phyloP scores from a whole-genome alignment of 164 flowering plant genomes.

The Nymphaea thermarum region DNA sequence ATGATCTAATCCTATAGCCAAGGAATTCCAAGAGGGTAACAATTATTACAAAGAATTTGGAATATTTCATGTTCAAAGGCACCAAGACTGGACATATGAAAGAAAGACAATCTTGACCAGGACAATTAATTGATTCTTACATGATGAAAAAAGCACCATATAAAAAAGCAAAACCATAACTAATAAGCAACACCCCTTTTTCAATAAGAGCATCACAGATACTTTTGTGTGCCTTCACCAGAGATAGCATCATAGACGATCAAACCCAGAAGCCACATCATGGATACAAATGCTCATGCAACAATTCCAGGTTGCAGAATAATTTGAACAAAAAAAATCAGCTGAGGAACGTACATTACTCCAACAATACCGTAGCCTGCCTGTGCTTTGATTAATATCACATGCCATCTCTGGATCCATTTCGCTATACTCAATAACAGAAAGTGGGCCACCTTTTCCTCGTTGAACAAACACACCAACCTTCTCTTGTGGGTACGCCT shows the following conservation, averaged over 20 bases:
- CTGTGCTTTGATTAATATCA: constrained; percentile 79
- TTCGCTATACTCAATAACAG: constrained; percentile 95
- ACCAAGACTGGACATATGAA: no score
- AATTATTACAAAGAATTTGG: not conserved
- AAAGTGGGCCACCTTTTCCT: constrained; percentile 90
- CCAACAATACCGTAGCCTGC: constrained; percentile 97
- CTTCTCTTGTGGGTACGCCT: constrained; percentile 97
- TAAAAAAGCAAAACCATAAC: no score
- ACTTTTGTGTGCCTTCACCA: no score
- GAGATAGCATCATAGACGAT: no score
- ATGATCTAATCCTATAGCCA: not conserved
- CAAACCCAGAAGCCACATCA: no score
- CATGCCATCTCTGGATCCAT: constrained; percentile 66
- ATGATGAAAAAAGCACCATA: no score
- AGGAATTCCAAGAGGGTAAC: not conserved
- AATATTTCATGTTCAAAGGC: not conserved
- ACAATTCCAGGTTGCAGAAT: no score
- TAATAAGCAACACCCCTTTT: no score
- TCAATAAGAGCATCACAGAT: no score
- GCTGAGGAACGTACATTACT: constrained; percentile 60
- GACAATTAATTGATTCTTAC: no score
- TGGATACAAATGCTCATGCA: no score
- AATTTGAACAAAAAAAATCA: not conserved
- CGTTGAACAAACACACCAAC: constrained; percentile 95
- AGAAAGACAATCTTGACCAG: no score